Base-by-base conservation (phyloP, 2,329 filamentous ascomycete genomes). In the Sporothrix luriei region DNA sequence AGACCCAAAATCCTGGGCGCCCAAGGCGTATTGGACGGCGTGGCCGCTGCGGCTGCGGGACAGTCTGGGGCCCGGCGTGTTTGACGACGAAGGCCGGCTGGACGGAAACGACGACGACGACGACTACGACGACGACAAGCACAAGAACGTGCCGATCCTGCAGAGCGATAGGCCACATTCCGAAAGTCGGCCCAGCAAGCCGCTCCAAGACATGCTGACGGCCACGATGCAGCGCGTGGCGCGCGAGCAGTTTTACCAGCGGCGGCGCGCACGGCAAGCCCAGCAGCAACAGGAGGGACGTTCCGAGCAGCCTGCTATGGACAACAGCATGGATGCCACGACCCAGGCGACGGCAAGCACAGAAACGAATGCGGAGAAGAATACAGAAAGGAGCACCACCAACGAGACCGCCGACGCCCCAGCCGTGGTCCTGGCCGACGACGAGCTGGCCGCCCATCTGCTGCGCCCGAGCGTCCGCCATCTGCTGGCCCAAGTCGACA, bases 11-110 rank as follows among this genome's bases (percentile, higher is more conserved):
- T 73, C 79, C 57, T 89, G 86, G 84, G 78, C 77, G 4, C 85
- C 85, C 1, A 82, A 86, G 0, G 87, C 85, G 70, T 73, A 77
- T 4, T 97, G 94, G 94, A 92, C 91, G 21, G 91, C 93, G 0
- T 97, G 94, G 94, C 94, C 94, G 4, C 78, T 96, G 75, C 83
- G 68, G 2, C 21, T 69, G 46, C 49, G 43, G 21, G 46, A 24
- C 24, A 62, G 33, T 21, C 26, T 57, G 13, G 61, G 40, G n/a
- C 38, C 49, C 7, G 33, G 26, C 59, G 51, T 68, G 29, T 70
- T 68, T 43, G 49, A 51, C 26, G 49, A 55, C 11, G 81, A 83
- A 16, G 40, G 40, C 40, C 14, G 9, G 3, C 40, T 10, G 40
- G 11, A 16, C 9, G 40, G 10, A 43, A 43, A 43, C 40, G 40